A percentile compares a stretch with the other conserved stretches of the same genome.
phyloP scores from a whole-genome alignment of 2,329 filamentous ascomycete species.

The Grosmannia serpens region DNA sequence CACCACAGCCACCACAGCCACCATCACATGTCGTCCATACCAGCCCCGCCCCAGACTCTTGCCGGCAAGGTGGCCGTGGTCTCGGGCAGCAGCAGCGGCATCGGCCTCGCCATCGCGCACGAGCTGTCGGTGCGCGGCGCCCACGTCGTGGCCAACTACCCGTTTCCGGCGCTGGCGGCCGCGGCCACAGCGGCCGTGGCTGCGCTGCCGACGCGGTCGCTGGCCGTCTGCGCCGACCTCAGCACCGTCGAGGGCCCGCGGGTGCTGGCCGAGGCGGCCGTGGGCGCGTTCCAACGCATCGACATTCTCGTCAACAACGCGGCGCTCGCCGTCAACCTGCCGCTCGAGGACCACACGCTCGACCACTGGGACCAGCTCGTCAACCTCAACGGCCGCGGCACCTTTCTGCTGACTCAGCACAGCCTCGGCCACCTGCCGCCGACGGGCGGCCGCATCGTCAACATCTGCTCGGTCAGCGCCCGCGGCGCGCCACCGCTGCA shows the following conservation, averaged over 20 bases:
- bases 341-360: conserved; percentile 28
- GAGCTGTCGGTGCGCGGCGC: conserved; percentile 34
- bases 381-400: conserved; percentile 44
- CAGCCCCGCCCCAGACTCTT: conserved; percentile 10
- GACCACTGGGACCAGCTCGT: conserved; percentile 43
- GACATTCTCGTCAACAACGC: conserved; percentile 15
- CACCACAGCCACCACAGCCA: not conserved
- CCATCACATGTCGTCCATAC: not conserved
- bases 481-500: conserved; percentile 16
- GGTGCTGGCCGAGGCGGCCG: conserved; percentile 23
- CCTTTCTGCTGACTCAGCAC: conserved; percentile 40
- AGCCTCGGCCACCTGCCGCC: conserved; percentile 36
- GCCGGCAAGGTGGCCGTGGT: conserved; percentile 40
- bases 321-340: conserved; percentile 19
- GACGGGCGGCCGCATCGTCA: conserved; percentile 37
- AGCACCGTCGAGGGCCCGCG: conserved; percentile 24
- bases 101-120: conserved; percentile 31
- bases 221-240: conserved; percentile 31
- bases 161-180: conserved; percentile 17
- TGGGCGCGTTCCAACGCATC: conserved; percentile 10
- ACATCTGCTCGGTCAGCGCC: conserved; percentile 43
- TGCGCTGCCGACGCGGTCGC: conserved; percentile 17
- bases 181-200: conserved; percentile 20
- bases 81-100: conserved; percentile 30
- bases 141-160: conserved; percentile 37